phyloP scores from a whole-genome alignment of 1,284 basidiomycete genomes.

The Sanghuangporus sanghuang region DNA sequence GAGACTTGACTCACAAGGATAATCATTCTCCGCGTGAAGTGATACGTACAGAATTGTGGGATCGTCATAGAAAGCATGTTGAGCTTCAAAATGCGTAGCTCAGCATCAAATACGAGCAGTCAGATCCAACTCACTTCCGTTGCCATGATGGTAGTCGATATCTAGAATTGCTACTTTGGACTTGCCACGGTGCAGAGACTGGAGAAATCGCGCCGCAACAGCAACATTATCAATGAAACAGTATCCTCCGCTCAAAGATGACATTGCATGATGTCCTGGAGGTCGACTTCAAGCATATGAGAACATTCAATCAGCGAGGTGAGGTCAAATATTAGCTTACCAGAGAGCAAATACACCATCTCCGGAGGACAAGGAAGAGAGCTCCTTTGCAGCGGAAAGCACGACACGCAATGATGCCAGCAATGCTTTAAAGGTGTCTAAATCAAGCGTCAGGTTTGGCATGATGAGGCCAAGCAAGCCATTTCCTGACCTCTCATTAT shows the following conservation, averaged over 20 bases:
- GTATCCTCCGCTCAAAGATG: slow-evolving; percentile 31
- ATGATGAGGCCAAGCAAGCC: not conserved
- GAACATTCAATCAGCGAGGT: not conserved
- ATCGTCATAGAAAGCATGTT: slow-evolving; percentile 33
- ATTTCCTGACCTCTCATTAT: slow-evolving; percentile 27
- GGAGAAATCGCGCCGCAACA: slow-evolving; percentile 29
- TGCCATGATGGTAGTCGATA: slow-evolving; percentile 37
- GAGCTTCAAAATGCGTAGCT: slow-evolving; percentile 20
- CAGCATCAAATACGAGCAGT: not conserved
- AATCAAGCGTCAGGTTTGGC: not conserved
- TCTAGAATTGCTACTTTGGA: slow-evolving; percentile 32
- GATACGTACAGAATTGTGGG: slow-evolving; percentile 31
- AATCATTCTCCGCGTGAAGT: slow-evolving; percentile 31
- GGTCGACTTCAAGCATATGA: slow-evolving; percentile 27
- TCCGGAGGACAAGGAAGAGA: slow-evolving; percentile 10
- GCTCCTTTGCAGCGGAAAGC: slow-evolving; percentile 24
- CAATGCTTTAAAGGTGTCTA: slow-evolving; percentile 29
- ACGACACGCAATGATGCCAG: slow-evolving; percentile 29
- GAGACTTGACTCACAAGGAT: slow-evolving; percentile 29
- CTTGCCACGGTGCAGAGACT: slow-evolving; percentile 2
- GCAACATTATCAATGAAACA: slow-evolving; percentile 34
- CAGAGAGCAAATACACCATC: slow-evolving; percentile 28
- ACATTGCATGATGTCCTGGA: slow-evolving; percentile 33
- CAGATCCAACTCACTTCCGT: slow-evolving; percentile 26
- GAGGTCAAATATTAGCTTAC: slow-evolving; percentile 19